phyloP scores from a whole-genome alignment of 2,329 filamentous ascomycete species.

The Pestalotiopsis sp. region DNA sequence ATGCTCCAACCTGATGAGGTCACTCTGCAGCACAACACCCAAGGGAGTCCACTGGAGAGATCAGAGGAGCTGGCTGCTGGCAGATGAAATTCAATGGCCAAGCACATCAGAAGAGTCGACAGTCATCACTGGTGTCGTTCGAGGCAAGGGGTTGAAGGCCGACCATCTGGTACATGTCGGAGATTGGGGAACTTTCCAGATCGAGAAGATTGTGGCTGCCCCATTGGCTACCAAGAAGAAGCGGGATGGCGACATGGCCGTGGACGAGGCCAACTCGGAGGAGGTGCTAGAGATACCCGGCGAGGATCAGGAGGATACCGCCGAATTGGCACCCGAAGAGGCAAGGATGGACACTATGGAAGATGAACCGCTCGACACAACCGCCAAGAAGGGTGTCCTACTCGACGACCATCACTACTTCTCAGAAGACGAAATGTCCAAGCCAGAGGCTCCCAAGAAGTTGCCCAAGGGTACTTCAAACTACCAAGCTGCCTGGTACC shows the following conservation, averaged over 20 bases:
- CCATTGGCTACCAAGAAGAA: conserved; percentile 63
- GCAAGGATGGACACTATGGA: conserved; percentile 63
- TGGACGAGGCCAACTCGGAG: conserved; percentile 59
- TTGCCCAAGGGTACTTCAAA: conserved; percentile 89
- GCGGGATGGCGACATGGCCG: conserved; percentile 66
- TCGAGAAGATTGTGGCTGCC: conserved; percentile 82
- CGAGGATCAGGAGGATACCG: conserved; percentile 80
- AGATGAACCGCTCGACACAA: conserved; percentile 44
- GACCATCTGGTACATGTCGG: conserved; percentile 89
- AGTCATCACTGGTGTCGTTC: conserved; percentile 78
- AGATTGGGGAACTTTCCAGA: conserved; percentile 91
- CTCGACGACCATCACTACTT: conserved; percentile 98
- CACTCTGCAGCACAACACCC: conserved; percentile 85
- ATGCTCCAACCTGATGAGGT: conserved; percentile 85
- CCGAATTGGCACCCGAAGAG: conserved; percentile 84
- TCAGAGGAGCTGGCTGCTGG: conserved; percentile 91
- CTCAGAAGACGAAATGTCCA: conserved; percentile 75
- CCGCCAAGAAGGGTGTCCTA: conserved; percentile 79
- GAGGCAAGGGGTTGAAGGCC: conserved; percentile 84
- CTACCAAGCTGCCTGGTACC: conserved; percentile 93
- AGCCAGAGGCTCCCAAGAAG: conserved; percentile 65
- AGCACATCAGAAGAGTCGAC: conserved; percentile 61
- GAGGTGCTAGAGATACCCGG: conserved; percentile 69
- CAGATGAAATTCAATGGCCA: conserved; percentile 78
- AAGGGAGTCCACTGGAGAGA: conserved; percentile 97